Base-by-base conservation (phyloP, 495 filamentous ascomycete genomes). In the Xylaria flabelliformis region DNA sequence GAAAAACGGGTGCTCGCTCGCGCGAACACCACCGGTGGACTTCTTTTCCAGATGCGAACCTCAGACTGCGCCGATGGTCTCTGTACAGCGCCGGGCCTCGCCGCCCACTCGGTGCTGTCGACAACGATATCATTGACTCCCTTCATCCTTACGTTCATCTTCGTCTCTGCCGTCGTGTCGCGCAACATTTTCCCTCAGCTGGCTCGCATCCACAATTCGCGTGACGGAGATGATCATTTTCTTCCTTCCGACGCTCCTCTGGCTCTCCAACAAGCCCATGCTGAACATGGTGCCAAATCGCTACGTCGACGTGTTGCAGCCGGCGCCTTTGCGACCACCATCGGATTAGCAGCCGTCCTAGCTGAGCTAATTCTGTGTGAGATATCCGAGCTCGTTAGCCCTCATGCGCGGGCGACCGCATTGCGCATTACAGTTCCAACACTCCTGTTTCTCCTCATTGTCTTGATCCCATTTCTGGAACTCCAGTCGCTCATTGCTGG, bases 291-390 rank as follows among this genome's bases (percentile, higher is more conserved):
- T 62, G 76, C 76, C 68, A 84, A 82, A 72, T 84, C 80, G 29
- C 74, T 77, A n/a, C 79, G 84, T 67, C 82, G 87, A 64, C 80
- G 86, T 53, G 72, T 91, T 34, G 90, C 90, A 17, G 88, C 87
- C 6, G 76, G 85, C 32, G 89, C 90, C 32, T 95, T 95, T 76
- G 88, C 91, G 29, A 86, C 86, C 0, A 94, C 91, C 1, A 85
- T 95, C 53, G 93, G 89, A 26, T 85, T 94, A 42, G 88, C 92
- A 0, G 85, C 89, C 19, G 92, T 94, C 17, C 83, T 96, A 17
- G 91, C 87, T 17, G 91, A 93, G 79, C 77, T 95, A 61, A 90
- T 96, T 26, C 81, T 95, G 17, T 92, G 91, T 72, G 93, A 96
- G 79, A 91, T 96, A 63, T 89, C 90, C n/a, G 91, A 91, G 72